Conservation (phyloP, 768 basidiomycete species). For the Phanerodontia chrysosporium region DNA sequence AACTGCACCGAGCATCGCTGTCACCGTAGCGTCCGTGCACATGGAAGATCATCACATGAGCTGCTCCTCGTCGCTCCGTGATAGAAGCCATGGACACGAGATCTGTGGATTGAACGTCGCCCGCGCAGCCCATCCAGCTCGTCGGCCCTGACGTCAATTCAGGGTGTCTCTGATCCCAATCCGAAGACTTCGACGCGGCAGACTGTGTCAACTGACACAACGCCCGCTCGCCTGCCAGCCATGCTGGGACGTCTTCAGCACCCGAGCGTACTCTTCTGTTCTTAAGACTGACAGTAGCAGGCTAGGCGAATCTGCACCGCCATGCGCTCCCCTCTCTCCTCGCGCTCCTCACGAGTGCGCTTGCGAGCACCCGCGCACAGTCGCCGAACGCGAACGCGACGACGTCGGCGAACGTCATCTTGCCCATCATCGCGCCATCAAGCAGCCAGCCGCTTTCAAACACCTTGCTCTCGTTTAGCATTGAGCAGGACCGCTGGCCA, state of each 20-base stretch:
- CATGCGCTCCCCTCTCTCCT: neutral
- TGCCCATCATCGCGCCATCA: slow-evolving; percentile 36
- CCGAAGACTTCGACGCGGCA: neutral
- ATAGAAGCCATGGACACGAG: neutral
- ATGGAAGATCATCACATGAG: neutral
- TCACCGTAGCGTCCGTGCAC: neutral
- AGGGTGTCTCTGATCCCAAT: neutral
- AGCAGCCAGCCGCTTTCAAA: slow-evolving; percentile 35
- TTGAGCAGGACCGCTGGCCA: slow-evolving; percentile 68
- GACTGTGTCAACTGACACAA: neutral
- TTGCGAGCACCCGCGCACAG: neutral
- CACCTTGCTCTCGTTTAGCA: slow-evolving; percentile 57
- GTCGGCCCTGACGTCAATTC: neutral
- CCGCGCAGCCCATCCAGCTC: neutral
- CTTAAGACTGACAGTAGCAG: neutral
- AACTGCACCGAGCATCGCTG: neutral
- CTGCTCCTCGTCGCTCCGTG: neutral
- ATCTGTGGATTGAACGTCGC: neutral
- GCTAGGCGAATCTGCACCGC: neutral
- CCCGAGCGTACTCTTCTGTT: neutral
- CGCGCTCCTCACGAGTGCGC: neutral
- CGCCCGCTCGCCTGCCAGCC: neutral
- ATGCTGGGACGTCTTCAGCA: neutral
- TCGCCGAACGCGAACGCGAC: neutral
- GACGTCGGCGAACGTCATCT: slow-evolving; percentile 28